phyloP scores from a whole-genome alignment of 441 rosid species.

The Populus hybrid region DNA sequence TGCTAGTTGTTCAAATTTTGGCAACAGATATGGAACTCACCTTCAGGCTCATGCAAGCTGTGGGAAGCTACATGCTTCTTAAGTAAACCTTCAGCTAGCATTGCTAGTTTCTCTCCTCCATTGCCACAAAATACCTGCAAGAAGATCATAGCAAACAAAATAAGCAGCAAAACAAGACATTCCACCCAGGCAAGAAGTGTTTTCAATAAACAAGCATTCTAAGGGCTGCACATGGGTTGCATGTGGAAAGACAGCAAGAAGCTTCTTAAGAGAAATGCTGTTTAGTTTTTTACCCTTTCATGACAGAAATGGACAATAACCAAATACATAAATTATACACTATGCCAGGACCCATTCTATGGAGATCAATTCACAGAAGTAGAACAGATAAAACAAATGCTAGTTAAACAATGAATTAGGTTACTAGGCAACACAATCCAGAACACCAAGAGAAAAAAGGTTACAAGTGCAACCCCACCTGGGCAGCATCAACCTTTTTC shows the following conservation, averaged over 20 bases:
- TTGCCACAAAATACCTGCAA: constrained; percentile 80
- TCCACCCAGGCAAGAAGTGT: not conserved
- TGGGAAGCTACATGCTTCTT: constrained; percentile 91
- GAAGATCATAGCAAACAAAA: constrained; percentile 16
- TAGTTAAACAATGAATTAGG: not conserved
- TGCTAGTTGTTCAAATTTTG: not conserved
- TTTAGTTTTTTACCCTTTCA: not conserved
- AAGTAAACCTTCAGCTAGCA: constrained; percentile 89
- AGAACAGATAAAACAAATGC: not conserved
- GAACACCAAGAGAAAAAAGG: not conserved
- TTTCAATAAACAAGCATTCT: not conserved
- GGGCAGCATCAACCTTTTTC: no score
- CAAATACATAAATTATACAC: not conserved
- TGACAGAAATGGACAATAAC: not conserved
- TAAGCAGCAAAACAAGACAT: not conserved
- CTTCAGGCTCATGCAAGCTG: constrained; percentile 99
- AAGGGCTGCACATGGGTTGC: not conserved
- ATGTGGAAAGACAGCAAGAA: not conserved
- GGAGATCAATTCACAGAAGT: not conserved
- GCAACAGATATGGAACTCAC: constrained; percentile 30
- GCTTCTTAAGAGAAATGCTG: not conserved
- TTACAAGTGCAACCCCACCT: not conserved
- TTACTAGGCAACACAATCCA: not conserved
- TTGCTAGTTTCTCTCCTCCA: constrained; percentile 81
- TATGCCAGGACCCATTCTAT: not conserved